Base-by-base conservation (phyloP, 2,329 filamentous ascomycete species). In the Scopulariopsis brevicaulis region DNA sequence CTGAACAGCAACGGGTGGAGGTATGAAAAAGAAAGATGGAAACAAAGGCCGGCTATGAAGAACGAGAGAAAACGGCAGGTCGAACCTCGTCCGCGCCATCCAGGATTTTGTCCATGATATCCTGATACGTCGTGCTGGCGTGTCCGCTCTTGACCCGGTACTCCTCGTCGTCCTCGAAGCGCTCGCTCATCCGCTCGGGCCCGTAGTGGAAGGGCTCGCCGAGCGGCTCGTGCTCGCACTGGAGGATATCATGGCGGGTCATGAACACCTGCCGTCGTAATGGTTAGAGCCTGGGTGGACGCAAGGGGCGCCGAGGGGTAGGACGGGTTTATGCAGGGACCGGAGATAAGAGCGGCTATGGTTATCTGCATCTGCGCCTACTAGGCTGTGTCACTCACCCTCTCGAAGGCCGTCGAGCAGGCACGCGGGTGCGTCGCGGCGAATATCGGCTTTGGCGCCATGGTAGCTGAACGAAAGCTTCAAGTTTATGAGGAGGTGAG, bases 161-260 rank as follows among this genome's bases (percentile, higher is more conserved):
- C 48, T 73, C 71, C 56, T 72, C 71, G 63, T 96, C 89, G 52
- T 87, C 70, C 67, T 86, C 85, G 69, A 90, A 99, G 65, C 94
- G 84, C 56, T 82, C 76, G 66, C 88, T 86, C 64, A 97, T 79
- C 64, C 90, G 82, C 74, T 99, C 94, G 7, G 93, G 92, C 56
- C 94, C 93, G 68, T 87, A 97, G 76, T 97, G 97, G 70, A 93
- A 97, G 61, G 92, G 89, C 73, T 97, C 94, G 57, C 93, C 93
- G 73, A 97, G 97, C 5, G 94, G 94, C 75, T 99, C 94, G 71
- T 97, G 94, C 65, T 94, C 79, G 69, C 90, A 96, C 66, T 86
- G 79, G 60, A 97, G 81, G 57, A 80, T 85, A 67, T 96, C 86
- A 65, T 83, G 82, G 64, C 90, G 87, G 65, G 92, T 96, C 93